Conservation (phyloP, 2,329 filamentous ascomycete species). For the Colletotrichum paranaense region DNA sequence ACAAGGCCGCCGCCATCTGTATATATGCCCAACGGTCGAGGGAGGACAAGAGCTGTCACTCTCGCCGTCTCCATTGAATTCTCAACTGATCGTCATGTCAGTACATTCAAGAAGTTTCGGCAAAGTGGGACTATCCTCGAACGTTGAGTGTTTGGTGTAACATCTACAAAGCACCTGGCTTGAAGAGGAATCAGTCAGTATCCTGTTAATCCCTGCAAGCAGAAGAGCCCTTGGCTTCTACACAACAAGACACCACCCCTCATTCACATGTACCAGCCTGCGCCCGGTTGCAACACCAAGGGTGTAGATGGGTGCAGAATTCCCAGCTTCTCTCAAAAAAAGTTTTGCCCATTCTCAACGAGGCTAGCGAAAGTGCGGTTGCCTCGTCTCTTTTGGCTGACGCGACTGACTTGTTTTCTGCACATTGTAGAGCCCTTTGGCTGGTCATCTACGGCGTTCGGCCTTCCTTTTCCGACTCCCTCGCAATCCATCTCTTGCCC, state of each 20-base stretch:
- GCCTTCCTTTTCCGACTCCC: too few species aligned
- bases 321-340: background rate
- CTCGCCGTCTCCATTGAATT: background rate
- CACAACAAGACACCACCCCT: background rate
- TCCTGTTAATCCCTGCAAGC: background rate
- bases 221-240: background rate
- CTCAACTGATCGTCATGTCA: background rate
- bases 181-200: background rate
- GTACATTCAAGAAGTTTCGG: background rate
- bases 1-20: background rate
- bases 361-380: background rate
- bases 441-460: background rate
- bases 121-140: background rate
- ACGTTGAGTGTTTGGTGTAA: background rate
- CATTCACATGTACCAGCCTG: background rate
- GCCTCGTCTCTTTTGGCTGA: slow-evolving; percentile 2
- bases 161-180: background rate
- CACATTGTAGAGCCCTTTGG: background rate
- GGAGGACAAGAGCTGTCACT: background rate
- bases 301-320: background rate
- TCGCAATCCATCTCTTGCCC: background rate
- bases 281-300: background rate
- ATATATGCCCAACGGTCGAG: background rate
- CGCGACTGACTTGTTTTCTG: background rate
- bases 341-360: background rate